Evolutionary conservation across 768 basidiomycete genomes (phyloP), one percentile per base, ranked within the genome.

Genomic region (Mycena albidolilacea): DNA sequence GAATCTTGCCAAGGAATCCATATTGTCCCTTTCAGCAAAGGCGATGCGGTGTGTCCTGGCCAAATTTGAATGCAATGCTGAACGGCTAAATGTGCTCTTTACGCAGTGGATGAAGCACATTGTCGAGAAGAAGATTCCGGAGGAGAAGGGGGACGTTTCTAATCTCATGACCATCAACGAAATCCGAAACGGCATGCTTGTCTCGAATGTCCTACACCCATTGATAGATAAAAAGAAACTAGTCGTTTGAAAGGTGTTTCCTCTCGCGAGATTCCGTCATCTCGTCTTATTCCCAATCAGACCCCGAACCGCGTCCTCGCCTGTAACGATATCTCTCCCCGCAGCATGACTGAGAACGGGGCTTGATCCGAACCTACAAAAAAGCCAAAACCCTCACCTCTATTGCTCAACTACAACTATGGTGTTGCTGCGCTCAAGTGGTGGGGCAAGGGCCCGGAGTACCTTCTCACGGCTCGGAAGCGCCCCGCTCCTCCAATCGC

Each of bases 391-490:
- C 68, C 74, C 12, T 60, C 70, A 10, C 70, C 71, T 21, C 30
- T 76, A 11, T 48, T 76, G 10, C 69, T 76, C 9, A 48, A 76
- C 48, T 72, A 75, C 62, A 72, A 69, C 21, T 75, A 75, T 23
- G 74, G 73, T 23, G 73, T 65, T n/a, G 73, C 76, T 17, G 76
- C 50, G 0, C 50, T 76, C 15, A 70, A 73, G 39, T 55, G 68
- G 54, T 75, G 75, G 68, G 75, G 75, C 35, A 12, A 44, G 11
- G 64, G 64, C 17, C 14, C 17, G 1, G 64, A 65, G 37, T 21
- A 23, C 9, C 64, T 65, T 0, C 2, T 65, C 50, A 65, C 50
- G 9, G 52, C 50, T n/a, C 64, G 64, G 39, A 55, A 11, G 64
- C 64, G 64, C 52, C 64, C 52, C 12, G 37, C 46, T 19, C 37